A percentile compares a stretch with the other conserved stretches of the same genome.
phyloP scores from a whole-genome alignment of 306 rosid species.

The Mimosa bimucronata region DNA sequence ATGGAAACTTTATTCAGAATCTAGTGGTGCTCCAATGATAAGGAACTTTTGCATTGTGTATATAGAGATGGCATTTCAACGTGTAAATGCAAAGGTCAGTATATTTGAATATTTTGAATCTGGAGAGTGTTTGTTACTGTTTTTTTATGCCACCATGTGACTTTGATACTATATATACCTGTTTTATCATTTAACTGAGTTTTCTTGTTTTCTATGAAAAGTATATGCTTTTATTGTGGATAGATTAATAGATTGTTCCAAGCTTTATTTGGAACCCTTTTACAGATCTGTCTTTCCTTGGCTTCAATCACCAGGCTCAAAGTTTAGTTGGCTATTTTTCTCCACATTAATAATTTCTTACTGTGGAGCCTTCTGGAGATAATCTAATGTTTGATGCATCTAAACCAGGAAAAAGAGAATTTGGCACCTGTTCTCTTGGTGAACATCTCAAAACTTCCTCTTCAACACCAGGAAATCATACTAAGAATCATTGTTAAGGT shows the following conservation, averaged over 20 bases:
- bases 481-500: constrained; percentile 82
- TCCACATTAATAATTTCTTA: constrained; percentile 9
- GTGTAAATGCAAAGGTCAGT: constrained; percentile 61
- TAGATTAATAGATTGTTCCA: constrained; percentile 18
- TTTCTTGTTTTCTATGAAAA: background rate
- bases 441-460: constrained; percentile 83
- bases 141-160: constrained; percentile 15
- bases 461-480: constrained; percentile 90
- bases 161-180: constrained; percentile 19
- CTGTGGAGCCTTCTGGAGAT: constrained; percentile 27
- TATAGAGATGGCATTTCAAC: constrained; percentile 95
- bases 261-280: constrained; percentile 2
- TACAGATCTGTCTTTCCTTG: constrained; percentile 4
- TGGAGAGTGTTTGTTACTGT: background rate
- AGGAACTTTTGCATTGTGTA: constrained; percentile 95
- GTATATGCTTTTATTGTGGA: background rate
- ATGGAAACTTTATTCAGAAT: constrained; percentile 77
- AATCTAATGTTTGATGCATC: constrained; percentile 35
- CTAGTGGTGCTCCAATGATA: constrained; percentile 69
- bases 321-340: background rate
- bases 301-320: background rate
- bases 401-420: constrained; percentile 71
- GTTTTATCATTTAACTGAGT: constrained; percentile 8
- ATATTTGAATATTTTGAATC: background rate
- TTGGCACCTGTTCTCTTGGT: constrained; percentile 76